Conservation (phyloP, 306 rosid species). For the Rosa chinensis region DNA sequence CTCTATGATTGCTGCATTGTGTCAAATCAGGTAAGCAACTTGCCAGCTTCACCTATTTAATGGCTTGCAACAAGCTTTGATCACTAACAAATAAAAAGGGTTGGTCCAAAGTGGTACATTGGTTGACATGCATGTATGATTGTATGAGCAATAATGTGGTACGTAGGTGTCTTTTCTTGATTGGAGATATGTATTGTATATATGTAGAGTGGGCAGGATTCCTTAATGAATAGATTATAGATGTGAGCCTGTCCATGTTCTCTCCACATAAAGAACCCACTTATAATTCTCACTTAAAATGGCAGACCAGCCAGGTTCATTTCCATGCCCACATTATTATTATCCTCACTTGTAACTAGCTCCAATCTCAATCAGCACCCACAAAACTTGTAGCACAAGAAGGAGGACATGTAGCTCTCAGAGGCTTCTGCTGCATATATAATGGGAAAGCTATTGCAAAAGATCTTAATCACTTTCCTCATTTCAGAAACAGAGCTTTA, state of each 20-base stretch:
- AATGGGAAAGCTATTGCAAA: slow-evolving; percentile 7
- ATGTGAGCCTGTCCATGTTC: slow-evolving; percentile 23
- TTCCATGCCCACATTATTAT: slow-evolving; percentile 24
- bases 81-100: neutral
- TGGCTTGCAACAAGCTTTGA: neutral
- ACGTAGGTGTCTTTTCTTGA: slow-evolving; percentile 5
- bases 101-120: slow-evolving; percentile 8
- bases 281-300: slow-evolving; percentile 20
- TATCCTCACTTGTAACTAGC: slow-evolving; percentile 11
- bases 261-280: slow-evolving; percentile 22
- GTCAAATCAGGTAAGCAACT: neutral
- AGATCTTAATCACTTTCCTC: neutral
- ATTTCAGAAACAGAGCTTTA: slow-evolving; percentile 6
- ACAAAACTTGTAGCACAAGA: slow-evolving; percentile 5
- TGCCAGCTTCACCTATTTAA: neutral
- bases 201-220: slow-evolving; percentile 25
- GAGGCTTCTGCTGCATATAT: slow-evolving; percentile 1
- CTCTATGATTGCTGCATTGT: neutral
- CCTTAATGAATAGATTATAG: slow-evolving; percentile 21
- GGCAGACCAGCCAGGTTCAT: slow-evolving; percentile 34
- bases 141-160: slow-evolving; percentile 1
- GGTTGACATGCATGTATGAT: slow-evolving; percentile 13
- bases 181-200: slow-evolving; percentile 4
- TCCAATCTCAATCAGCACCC: slow-evolving; percentile 21
- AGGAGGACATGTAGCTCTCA: slow-evolving; percentile 13